Evolutionary conservation across 164 flowering plant species (phyloP), one percentile per base, ranked within the genome.

Genomic region (Aristolochia californica): DNA sequence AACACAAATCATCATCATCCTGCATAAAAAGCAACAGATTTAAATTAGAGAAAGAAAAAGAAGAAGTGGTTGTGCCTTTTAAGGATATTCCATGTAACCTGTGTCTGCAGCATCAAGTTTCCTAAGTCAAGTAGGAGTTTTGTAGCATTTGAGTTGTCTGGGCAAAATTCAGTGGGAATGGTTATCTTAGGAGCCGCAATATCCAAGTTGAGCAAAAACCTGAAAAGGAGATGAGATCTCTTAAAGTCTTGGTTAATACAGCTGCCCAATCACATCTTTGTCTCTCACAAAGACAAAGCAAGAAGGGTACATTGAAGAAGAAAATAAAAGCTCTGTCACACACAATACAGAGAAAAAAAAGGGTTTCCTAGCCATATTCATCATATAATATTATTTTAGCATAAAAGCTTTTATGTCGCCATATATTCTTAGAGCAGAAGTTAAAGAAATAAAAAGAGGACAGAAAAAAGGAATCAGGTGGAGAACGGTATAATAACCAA

Each of bases 171-270:
- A 13, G 97, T 84, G 26, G 99, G 97, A 70, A 94, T 84, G 48
- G 88, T 88, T 40, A 94, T 81, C 77, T 94, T 94, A 23, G 99
- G 99, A 60, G 99, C 99, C 9, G 99, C 97, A 70, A 94, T 90
- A 68, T 94, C 93, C 81, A 94, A 72, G 70, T 94, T 95, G 78
- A 94, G 74, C 61, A 81, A 53, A 75, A 94, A 94, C 83, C 99
- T 94, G 55, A 28, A 45, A 76, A 26, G n/a, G 68, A 18, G 30
- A 59, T 18, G 28, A 58, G 58, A 52, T 53, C 27, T 15, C 58
- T n/a, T 49, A 55, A n/a, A 25, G 43, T 13, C 18, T n/a, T 23
- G 47, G 11, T 17, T 10, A 20, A 8, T 21, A 12, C 47, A n/a
- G 40, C 30, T 12, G 2, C 13, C n/a, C 47, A 63, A 4, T 13